Evolutionary conservation across 192 early-diverging fungal species (phyloP).

Genomic region (Radiomyces spectabilis): DNA sequence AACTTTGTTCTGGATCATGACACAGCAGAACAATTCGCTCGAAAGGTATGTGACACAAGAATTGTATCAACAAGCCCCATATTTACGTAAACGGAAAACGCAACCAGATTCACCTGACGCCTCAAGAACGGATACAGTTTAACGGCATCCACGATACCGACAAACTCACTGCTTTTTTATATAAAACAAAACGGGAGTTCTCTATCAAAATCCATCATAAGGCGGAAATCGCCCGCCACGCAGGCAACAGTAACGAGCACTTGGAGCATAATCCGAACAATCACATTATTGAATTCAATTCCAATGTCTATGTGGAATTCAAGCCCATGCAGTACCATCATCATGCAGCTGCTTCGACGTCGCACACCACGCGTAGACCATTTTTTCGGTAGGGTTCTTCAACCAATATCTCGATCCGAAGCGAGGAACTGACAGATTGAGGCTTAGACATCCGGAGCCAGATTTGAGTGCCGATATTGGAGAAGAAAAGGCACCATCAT

Average conservation of each 20-base stretch:
- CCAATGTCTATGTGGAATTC: constrained; percentile 22
- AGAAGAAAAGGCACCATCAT: constrained; percentile 24
- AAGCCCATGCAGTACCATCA: constrained; percentile 21
- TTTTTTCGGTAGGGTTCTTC: constrained; percentile 17
- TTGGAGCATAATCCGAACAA: constrained; percentile 8
- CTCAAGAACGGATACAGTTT: constrained; percentile 15
- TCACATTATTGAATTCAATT: constrained; percentile 18
- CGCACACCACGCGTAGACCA: constrained; percentile 12
- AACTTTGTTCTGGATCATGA: constrained; percentile 18
- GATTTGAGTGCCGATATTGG: constrained; percentile 33
- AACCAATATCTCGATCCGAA: too few species aligned
- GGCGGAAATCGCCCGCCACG: neutral
- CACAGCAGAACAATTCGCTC: constrained; percentile 14
- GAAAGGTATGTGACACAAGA: constrained; percentile 2
- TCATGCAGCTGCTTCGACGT: neutral
- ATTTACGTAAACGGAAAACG: too few species aligned
- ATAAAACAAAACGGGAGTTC: constrained; percentile 17
- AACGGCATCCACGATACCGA: constrained; percentile 25
- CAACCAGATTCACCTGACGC: constrained; percentile 14
- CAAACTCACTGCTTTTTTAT: constrained; percentile 17
- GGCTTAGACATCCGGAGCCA: constrained; percentile 24
- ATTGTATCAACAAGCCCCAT: neutral
- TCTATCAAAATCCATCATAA: constrained; percentile 29
- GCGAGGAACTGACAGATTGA: too few species aligned
- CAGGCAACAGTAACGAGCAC: neutral